phyloP scores from a whole-genome alignment of 345 rosid genomes.

The Gossypioides kirkii region DNA sequence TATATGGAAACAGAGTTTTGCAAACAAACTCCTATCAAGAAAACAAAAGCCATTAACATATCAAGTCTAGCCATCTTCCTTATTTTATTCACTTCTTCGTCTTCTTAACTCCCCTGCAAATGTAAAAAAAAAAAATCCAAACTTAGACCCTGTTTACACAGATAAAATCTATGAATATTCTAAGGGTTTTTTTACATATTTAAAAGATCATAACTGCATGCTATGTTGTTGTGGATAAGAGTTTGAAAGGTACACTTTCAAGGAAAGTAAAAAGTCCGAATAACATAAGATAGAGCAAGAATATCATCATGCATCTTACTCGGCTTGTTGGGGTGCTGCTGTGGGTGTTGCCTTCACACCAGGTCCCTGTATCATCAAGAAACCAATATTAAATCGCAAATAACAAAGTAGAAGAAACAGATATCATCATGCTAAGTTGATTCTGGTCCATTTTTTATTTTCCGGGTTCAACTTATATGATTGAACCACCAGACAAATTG shows the following conservation, averaged over 20 bases:
- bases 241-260: background rate
- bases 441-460: background rate
- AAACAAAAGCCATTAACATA: conserved; percentile 21
- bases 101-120: conserved; percentile 36
- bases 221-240: background rate
- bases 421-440: too few species aligned
- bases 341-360: conserved; percentile 30
- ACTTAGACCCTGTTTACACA: background rate
- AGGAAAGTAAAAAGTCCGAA: background rate
- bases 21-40: conserved; percentile 20
- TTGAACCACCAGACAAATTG: background rate
- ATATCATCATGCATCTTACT: conserved; percentile 25
- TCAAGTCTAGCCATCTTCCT: conserved; percentile 10
- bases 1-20: conserved; percentile 8
- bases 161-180: background rate
- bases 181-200: too few species aligned
- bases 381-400: background rate
- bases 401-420: background rate
- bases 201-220: background rate
- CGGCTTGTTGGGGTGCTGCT: conserved; percentile 27
- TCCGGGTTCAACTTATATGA: too few species aligned
- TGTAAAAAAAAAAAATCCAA: background rate
- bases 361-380: conserved; percentile 29
- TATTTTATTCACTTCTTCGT: conserved; percentile 32
- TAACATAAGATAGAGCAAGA: background rate